Evolutionary conservation across 306 rosid genomes (phyloP).

Genomic region (Prunus mira): DNA sequence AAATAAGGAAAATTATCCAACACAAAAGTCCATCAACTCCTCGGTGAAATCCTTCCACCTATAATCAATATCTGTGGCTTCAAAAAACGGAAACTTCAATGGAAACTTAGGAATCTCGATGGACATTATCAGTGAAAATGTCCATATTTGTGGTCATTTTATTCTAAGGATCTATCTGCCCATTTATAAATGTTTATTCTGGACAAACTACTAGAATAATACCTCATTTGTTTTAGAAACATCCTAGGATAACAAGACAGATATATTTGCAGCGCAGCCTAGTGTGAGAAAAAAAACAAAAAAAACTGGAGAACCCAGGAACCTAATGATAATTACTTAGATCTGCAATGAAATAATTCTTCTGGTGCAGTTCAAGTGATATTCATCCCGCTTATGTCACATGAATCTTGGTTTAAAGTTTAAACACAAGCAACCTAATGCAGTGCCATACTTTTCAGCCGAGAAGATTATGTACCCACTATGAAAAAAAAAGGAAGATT

Average conservation of each 20-base stretch:
- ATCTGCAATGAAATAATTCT: not conserved
- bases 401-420: not conserved
- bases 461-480: conserved; percentile 26
- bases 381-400: not conserved
- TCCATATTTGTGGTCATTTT: not conserved
- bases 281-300: not conserved
- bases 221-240: not conserved
- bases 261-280: not conserved
- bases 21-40: not conserved
- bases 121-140: not conserved
- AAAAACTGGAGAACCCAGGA: not conserved
- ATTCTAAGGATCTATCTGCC: not conserved
- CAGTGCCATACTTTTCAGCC: conserved; percentile 17
- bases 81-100: not conserved
- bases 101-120: not conserved
- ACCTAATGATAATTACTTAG: not conserved
- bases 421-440: not conserved
- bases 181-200: not conserved
- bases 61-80: not conserved
- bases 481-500: not conserved
- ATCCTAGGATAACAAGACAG: not conserved
- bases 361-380: not conserved
- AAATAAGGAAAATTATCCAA: not conserved
- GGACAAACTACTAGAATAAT: not conserved
- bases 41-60: not conserved